Evolutionary conservation across 1,139 yeast genomes (phyloP).

Genomic region (Sugiyamaella grinbergsii): DNA sequence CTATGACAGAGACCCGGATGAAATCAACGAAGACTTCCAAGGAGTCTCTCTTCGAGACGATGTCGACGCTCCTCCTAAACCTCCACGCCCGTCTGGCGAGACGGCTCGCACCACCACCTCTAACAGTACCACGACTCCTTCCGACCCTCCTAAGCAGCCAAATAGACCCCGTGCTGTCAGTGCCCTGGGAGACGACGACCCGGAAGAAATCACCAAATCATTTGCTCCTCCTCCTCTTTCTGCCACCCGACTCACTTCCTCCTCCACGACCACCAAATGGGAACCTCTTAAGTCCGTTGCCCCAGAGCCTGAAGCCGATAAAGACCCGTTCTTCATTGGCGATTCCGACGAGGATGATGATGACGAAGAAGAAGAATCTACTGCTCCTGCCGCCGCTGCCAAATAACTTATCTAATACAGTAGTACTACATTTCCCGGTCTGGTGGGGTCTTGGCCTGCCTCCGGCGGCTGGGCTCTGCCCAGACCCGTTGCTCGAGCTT

Average conservation of each 20-base stretch:
- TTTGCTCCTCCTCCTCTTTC: constrained; percentile 10
- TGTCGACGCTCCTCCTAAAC: constrained; percentile 49
- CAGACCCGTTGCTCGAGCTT: too few relatives aligned
- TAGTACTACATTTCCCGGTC: not conserved
- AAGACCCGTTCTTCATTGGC: constrained; percentile 75
- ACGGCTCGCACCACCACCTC: not conserved
- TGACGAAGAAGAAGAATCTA: constrained; percentile 12
- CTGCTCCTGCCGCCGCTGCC: not conserved
- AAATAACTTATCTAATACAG: not conserved
- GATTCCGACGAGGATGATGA: constrained; percentile 73
- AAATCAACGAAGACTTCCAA: constrained; percentile 56
- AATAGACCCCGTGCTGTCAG: constrained; percentile 30
- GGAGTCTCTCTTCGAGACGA: constrained; percentile 56
- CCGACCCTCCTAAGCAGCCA: constrained; percentile 11
- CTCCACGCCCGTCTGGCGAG: constrained; percentile 23
- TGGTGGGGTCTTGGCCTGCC: too few relatives aligned
- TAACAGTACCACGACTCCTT: not conserved
- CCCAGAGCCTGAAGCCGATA: constrained; percentile 55
- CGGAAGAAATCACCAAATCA: constrained; percentile 15
- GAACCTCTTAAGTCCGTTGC: constrained; percentile 60
- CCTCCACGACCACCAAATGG: constrained; percentile 49
- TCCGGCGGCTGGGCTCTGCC: constrained; percentile 15
- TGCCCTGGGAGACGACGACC: constrained; percentile 37
- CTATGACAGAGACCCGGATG: constrained; percentile 35
- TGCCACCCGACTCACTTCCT: not conserved